Conservation (phyloP, 2,329 filamentous ascomycete genomes). For the Xylariaceae sp. region DNA sequence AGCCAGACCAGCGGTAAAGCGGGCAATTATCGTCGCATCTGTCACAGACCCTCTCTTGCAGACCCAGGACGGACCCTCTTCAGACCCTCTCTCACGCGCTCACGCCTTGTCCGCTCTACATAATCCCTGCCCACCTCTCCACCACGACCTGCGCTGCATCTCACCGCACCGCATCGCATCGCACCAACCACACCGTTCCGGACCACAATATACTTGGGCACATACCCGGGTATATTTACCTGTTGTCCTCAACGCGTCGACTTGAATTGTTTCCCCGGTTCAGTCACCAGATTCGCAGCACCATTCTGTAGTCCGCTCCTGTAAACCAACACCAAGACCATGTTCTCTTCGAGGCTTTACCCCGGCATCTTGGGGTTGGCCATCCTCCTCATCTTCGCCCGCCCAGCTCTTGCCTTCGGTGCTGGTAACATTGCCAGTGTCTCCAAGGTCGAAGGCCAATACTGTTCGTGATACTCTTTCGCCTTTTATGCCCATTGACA, state of each 20-base stretch:
- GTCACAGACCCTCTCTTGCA: not conserved
- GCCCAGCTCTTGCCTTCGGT: conserved; percentile 71
- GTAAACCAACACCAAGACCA: conserved; percentile 27
- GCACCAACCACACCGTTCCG: no score
- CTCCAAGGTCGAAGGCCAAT: conserved; percentile 75
- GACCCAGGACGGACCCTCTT: not conserved
- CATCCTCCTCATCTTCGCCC: conserved; percentile 61
- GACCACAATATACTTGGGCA: no score
- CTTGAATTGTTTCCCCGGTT: not conserved
- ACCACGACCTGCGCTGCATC: no score
- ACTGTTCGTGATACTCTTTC: conserved; percentile 50
- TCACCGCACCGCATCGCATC: no score
- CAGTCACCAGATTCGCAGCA: conserved; percentile 1
- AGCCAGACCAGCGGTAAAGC: not conserved
- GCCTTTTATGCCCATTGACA: not conserved
- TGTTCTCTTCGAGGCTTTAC: conserved; percentile 46
- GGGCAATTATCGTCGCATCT: not conserved
- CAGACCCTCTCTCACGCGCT: no score
- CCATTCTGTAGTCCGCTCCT: not conserved
- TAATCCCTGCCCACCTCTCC: no score
- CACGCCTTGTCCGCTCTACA: no score
- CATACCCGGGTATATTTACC: no score
- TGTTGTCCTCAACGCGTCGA: not conserved
- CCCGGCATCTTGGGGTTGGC: conserved; percentile 51
- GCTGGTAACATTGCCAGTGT: conserved; percentile 83